These are phyloP conservation scores for Fraxinus latifolia DNA, from an alignment of 305 asterid species.

Conservation along the genomic window DNA sequence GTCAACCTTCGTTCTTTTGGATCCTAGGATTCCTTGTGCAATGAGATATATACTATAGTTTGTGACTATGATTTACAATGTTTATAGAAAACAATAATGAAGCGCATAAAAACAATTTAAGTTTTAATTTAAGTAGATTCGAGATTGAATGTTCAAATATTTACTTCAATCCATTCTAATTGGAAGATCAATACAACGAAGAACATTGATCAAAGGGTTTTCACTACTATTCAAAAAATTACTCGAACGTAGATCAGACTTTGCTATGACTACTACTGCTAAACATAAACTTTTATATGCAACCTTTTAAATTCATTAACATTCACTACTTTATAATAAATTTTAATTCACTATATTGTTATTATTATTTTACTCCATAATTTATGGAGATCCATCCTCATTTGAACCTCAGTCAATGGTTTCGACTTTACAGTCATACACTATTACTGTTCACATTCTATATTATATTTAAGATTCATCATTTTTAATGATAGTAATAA, in stretches of 20 bases:
- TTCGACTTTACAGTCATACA: not conserved
- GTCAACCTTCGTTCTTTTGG: not conserved
- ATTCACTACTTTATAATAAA: not conserved
- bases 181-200: not conserved
- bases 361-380: not conserved
- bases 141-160: too few relatives aligned
- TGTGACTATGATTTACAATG: not conserved
- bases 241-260: not conserved
- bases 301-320: not conserved
- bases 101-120: not conserved
- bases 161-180: too few relatives aligned
- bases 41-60: not conserved
- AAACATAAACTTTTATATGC: not conserved
- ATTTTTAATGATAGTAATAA: slow-evolving; percentile 24
- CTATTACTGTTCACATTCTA: not conserved
- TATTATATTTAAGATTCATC: slow-evolving; percentile 5
- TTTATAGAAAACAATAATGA: too few relatives aligned
- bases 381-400: not conserved
- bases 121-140: not conserved
- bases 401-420: not conserved
- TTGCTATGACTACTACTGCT: not conserved
- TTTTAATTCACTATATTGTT: too few relatives aligned
- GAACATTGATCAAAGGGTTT: not conserved
- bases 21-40: not conserved
- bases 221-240: too few relatives aligned